Conservation (phyloP, 148 eudicot species). For the Diospyros lotus region DNA sequence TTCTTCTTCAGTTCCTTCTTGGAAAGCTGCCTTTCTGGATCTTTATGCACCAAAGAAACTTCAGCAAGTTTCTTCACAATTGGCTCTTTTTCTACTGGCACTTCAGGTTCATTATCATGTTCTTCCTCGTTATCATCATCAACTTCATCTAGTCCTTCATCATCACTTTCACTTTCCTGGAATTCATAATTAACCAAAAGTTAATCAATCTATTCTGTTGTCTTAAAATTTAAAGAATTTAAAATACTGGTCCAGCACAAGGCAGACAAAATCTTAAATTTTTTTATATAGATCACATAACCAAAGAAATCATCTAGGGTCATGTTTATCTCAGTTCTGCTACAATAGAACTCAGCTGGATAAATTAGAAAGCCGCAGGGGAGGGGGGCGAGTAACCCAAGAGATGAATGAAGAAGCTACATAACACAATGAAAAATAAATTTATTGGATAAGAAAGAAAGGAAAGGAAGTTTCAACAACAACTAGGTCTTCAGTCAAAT, state of each 20-base stretch:
- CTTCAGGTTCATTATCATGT: slow-evolving; percentile 72
- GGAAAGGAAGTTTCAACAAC: background rate
- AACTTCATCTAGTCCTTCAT: slow-evolving; percentile 72
- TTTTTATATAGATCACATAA: background rate
- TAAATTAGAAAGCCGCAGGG: too few species aligned
- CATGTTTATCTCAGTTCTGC: background rate
- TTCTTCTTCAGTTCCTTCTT: slow-evolving; percentile 94
- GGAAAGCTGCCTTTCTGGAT: slow-evolving; percentile 88
- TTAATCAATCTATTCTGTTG: background rate
- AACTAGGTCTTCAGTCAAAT: background rate
- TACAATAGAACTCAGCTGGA: background rate
- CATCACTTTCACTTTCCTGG: slow-evolving; percentile 98
- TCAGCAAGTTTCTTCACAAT: slow-evolving; percentile 51
- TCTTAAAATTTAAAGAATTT: background rate
- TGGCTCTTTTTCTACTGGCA: slow-evolving; percentile 49
- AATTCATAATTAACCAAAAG: slow-evolving; percentile 2
- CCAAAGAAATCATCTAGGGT: background rate
- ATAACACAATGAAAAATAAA: background rate
- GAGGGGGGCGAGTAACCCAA: too few species aligned
- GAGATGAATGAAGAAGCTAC: too few species aligned
- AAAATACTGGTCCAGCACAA: too few species aligned
- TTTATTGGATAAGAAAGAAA: background rate
- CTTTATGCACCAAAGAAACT: slow-evolving; percentile 59
- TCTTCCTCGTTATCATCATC: slow-evolving; percentile 89
- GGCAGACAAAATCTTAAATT: too few species aligned